Conservation (phyloP, 257 asterid genomes). For the Dorcoceras hygrometricum region DNA sequence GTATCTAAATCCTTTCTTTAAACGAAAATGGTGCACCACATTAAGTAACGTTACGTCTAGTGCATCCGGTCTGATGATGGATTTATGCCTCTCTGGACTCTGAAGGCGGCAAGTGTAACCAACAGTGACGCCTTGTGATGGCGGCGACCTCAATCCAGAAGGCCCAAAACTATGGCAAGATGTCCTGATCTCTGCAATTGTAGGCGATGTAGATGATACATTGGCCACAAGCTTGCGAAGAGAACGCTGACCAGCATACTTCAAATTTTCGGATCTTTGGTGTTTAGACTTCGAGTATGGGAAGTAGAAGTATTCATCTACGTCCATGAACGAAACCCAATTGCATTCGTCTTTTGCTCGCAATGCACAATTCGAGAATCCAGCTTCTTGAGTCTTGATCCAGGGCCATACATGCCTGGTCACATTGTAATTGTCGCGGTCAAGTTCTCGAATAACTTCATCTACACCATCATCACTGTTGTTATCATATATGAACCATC, state of each 20-base stretch:
- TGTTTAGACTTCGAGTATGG: constrained; percentile 47
- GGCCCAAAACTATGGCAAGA: constrained; percentile 94
- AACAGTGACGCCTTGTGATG: constrained; percentile 67
- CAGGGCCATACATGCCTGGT: constrained; percentile 94
- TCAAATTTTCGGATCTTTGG: constrained; percentile 31
- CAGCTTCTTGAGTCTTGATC: constrained; percentile 98
- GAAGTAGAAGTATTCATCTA: constrained; percentile 87
- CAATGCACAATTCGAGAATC: constrained; percentile 90
- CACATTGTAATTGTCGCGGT: constrained; percentile 50
- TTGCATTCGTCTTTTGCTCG: constrained; percentile 71
- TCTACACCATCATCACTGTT: constrained; percentile 75
- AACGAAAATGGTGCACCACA: constrained; percentile 84
- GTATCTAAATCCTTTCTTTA: constrained; percentile 57
- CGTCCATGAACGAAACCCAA: constrained; percentile 96
- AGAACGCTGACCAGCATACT: constrained; percentile 51
- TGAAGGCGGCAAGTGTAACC: constrained; percentile 92
- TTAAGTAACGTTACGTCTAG: constrained; percentile 65
- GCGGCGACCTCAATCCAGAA: constrained; percentile 64
- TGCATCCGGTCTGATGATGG: constrained; percentile 73
- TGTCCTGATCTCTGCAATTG: constrained; percentile 74
- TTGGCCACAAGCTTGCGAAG: constrained; percentile 56
- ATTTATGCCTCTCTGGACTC: constrained; percentile 96
- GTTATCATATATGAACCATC: constrained; percentile 90
- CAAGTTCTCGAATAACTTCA: constrained; percentile 50
- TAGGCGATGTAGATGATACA: constrained; percentile 47